Evolutionary conservation across 306 rosid genomes (phyloP).

Genomic region (Quercus engelmannii): DNA sequence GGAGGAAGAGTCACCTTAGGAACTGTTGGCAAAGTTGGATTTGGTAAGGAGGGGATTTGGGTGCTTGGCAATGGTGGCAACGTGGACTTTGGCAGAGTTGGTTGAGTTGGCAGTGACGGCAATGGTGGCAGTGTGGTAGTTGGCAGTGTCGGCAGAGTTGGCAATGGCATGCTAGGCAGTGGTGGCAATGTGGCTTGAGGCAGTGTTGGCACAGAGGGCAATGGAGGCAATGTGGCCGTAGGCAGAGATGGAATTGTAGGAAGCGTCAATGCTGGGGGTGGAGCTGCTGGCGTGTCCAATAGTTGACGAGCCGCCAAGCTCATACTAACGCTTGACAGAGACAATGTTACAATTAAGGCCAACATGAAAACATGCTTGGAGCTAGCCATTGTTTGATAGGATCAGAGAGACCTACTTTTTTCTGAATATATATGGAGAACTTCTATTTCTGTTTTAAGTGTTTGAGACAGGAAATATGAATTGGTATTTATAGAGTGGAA

Average conservation of each 20-base stretch:
- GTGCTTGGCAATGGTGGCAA: constrained; percentile 25
- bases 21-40: constrained; percentile 4
- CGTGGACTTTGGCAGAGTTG: constrained; percentile 21
- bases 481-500: background rate
- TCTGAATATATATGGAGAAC: background rate
- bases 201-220: constrained; percentile 7
- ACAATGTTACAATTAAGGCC: background rate
- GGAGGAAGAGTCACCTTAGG: constrained; percentile 27
- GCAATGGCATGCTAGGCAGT: background rate
- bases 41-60: constrained; percentile 10
- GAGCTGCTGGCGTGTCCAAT: constrained; percentile 23
- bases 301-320: constrained; percentile 28
- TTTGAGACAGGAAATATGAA: background rate
- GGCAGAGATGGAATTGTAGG: constrained; percentile 23
- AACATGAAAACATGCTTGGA: constrained; percentile 1
- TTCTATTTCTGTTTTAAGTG: background rate
- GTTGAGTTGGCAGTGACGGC: background rate
- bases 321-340: constrained; percentile 20
- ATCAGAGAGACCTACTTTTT: background rate
- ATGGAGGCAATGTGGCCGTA: constrained; percentile 16
- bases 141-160: background rate
- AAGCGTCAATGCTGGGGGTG: constrained; percentile 24
- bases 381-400: constrained; percentile 1
- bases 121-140: background rate
- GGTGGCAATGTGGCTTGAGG: constrained; percentile 15